Base-by-base conservation (phyloP, 1,284 basidiomycete species). In the Marasmius sp. region DNA sequence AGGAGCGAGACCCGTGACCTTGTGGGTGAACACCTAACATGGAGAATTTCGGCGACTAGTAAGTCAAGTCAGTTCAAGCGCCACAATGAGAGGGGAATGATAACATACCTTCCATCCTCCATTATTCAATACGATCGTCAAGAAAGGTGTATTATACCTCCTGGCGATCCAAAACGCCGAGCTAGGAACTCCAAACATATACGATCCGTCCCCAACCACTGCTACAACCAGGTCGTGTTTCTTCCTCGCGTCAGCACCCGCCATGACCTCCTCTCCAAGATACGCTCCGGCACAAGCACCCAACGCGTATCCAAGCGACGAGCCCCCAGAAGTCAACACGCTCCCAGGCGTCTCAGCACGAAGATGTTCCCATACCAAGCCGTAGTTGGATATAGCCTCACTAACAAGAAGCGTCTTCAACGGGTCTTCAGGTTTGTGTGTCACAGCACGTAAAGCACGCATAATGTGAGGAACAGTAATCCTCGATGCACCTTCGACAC, bases 101-200 rank as follows among this genome's bases (percentile, higher is more conserved):
- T 20, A 49, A 70, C 77, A 67, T 61, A 84, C 84, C 68, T 78
- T 84, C 87, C 87, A 89, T 0, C 87, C 86, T 2, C 87, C 87
- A 61, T 91, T 91, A 69, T 90, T 90, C 34, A 91, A 72, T 0
- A 91, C 76, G 63, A 91, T 76, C 0, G 88, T 90, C 27, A 91
- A 71, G 74, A 88, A 90, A 0, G 89, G 89, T 87, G 88, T 86
- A 33, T 85, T 75, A 70, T 91, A 90, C 58, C 80, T 78, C 65
- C 82, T 80, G 0, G 88, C 86, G 72, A 91, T 88, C 89, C 88
- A 90, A 70, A 82, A 91, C 0, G 81, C 83, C 2, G 86, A 82
- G 38, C 82, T 79, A 0, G 89, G 89, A 0, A 89, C 83, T 1
- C 85, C 79, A 69, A 91, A 91, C 68, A 91, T 68, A 69, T 80